Evolutionary conservation across 768 basidiomycete species (phyloP), one percentile per base, ranked within the genome.

Genomic region (Mycena kentingensis): DNA sequence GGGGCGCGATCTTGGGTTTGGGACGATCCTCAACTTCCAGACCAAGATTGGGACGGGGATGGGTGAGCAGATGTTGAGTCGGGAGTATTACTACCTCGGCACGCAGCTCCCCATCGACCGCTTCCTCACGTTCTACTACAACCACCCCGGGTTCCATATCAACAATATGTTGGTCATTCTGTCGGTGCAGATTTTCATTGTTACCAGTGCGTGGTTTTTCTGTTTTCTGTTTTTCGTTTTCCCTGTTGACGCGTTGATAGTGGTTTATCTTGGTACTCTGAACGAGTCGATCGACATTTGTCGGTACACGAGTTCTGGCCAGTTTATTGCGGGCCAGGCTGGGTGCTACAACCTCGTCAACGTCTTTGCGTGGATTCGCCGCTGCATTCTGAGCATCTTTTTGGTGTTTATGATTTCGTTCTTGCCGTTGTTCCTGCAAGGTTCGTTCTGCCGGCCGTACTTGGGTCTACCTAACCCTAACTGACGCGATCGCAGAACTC

Each of bases 21-120:
- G 96, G 27, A 99, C 97, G 19, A 98, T 98, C 65, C 75, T 99
- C 63, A 99, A 99, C 72, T 99, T 99, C 88, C 90, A 93, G 79
- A 99, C 97, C 51, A 99, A 99, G 83, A 95, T 99, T 63, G 96
- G 97, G 12, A 98, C 95, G n/a, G 97, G 97, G 70, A 99, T 99
- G 97, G 97, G 97, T 31, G 97, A 99, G 69, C 97, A 99, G 72
- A 93, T 98, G 92, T 81, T 99, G 64, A 97, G 93, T 73, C 85
- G 97, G 57, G 97, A 98, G 72, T 98, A 99, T 70, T 99, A 99
- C 72, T 98, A 98, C 65, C 73, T 99, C 57, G 97, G 97, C 25
- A 99, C 97, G 21, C 97, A 98, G 67, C 82, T 99, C 47, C 95
- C 97, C 31, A 87, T 98, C 67, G 97, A 99, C 69, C 86, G 97